Evolutionary conservation across 441 rosid genomes (phyloP), one percentile per base, ranked within the genome.

Genomic region (Corymbia calophylla): DNA sequence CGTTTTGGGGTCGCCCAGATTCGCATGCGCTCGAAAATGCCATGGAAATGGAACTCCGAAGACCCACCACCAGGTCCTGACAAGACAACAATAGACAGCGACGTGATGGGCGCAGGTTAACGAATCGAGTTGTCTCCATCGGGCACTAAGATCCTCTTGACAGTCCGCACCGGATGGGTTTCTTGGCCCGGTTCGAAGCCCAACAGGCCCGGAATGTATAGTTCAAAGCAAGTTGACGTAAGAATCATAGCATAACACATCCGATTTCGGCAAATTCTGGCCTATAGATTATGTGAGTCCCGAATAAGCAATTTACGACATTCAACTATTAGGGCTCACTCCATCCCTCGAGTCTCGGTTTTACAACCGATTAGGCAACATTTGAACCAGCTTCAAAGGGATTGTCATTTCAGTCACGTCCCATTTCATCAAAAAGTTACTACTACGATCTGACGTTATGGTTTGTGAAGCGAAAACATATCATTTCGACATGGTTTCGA

Each of bases 401-500:
- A 35, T 35, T 11, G 49, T 21, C 49, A 6, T 73, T 73, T 2
- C 9, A 73, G 51, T 23, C 84, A 10, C 3, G 27, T 73, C 82
- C 82, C 5, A 11, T 21, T 39, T 39, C 14, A 73, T 73, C 49
- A 21, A 23, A 23, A 23, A 21, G 82, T 39, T 39, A 8, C 82
- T 3, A 6, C 51, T 21, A 14, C 5, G 1, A 6, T 5, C 49
- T 7, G 29, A 10, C 15, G 5, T 39, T 73, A 73, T 39, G 82
- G 17, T 39, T 12, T 39, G 82, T 21, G 17, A 39, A 39, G 82
- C 9, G 49, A 73, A 73, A 73, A 49, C 49, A 12, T 12, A 11
- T 73, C 1, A 73, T 3, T 21, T 73, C 17, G 17, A 21, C 51
- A 2, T 14, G n/a, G 0, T 12, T 39, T 73, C 0, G 9, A 23